A percentile compares a stretch with the other conserved stretches of the same genome.
phyloP scores from a whole-genome alignment of 2,329 filamentous ascomycete species.

The Didymella segeticola region DNA sequence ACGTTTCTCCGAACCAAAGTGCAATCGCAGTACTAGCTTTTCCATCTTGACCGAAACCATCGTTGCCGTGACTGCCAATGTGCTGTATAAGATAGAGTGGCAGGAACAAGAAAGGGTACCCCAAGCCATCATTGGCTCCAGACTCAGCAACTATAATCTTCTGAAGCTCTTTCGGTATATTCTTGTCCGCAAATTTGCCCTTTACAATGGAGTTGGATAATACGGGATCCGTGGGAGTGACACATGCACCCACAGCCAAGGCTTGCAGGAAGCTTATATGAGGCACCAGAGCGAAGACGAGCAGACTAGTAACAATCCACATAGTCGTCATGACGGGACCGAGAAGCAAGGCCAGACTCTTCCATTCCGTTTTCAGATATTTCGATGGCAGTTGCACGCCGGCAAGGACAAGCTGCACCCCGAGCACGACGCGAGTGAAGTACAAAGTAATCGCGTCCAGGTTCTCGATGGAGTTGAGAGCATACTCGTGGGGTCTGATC shows the following conservation, averaged over 20 bases:
- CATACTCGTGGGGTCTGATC: slow-evolving; percentile 76
- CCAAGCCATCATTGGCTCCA: slow-evolving; percentile 86
- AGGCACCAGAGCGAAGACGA: slow-evolving; percentile 80
- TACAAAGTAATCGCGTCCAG: slow-evolving; percentile 78
- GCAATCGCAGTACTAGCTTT: slow-evolving; percentile 73
- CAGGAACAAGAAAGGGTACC: slow-evolving; percentile 87
- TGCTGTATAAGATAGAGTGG: slow-evolving; percentile 85
- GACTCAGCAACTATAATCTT: slow-evolving; percentile 72
- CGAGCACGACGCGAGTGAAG: slow-evolving; percentile 86
- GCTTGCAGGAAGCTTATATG: slow-evolving; percentile 77
- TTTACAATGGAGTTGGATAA: slow-evolving; percentile 91
- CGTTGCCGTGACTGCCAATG: slow-evolving; percentile 58
- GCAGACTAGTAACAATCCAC: slow-evolving; percentile 82
- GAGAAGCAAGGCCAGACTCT: slow-evolving; percentile 73
- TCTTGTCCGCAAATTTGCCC: slow-evolving; percentile 90
- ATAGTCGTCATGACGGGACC: slow-evolving; percentile 85
- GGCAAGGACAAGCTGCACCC: slow-evolving; percentile 87
- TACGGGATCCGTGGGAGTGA: slow-evolving; percentile 92
- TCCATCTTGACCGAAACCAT: slow-evolving; percentile 28
- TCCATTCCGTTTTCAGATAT: slow-evolving; percentile 82
- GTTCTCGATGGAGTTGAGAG: slow-evolving; percentile 61
- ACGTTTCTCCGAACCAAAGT: slow-evolving; percentile 84
- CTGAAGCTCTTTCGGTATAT: slow-evolving; percentile 82
- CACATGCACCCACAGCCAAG: slow-evolving; percentile 79
- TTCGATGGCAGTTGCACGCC: slow-evolving; percentile 86